A percentile compares a stretch with the other conserved stretches of the same genome.
These are phyloP conservation scores for Alternaria ventricosa DNA, from an alignment of 2,329 filamentous ascomycete genomes.

Conservation along the genomic window DNA sequence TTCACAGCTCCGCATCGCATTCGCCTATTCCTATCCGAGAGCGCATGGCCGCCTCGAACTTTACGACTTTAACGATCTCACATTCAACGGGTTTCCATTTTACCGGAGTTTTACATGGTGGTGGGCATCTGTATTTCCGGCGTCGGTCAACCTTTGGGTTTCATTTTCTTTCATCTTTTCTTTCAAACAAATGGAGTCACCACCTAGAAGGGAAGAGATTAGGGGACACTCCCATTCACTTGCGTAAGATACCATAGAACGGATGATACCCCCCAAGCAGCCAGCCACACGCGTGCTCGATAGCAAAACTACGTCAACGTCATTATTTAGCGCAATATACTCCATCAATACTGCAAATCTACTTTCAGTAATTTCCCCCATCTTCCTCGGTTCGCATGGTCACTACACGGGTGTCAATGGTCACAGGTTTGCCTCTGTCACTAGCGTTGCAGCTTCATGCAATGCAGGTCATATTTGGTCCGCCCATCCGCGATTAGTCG, in stretches of 20 bases:
- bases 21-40: background rate
- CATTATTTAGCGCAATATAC: background rate
- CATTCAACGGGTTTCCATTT: background rate
- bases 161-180: background rate
- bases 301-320: background rate
- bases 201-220: background rate
- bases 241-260: constrained; percentile 14
- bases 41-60: background rate
- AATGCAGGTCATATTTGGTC: constrained; percentile 4
- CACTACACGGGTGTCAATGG: background rate
- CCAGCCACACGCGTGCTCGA: background rate
- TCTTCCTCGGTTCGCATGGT: background rate
- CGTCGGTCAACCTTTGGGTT: background rate
- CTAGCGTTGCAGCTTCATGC: constrained; percentile 1
- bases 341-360: background rate
- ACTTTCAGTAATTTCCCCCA: background rate
- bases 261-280: constrained; percentile 17
- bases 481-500: background rate
- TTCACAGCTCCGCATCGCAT: background rate
- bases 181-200: background rate
- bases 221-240: constrained; percentile 1
- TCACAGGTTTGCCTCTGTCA: background rate
- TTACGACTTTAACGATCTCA: constrained; percentile 6
- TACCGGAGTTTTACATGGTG: background rate
- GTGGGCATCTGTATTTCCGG: background rate